Base-by-base conservation (phyloP, 371 early-diverging fungal species). In the Parasitella parasitica region DNA sequence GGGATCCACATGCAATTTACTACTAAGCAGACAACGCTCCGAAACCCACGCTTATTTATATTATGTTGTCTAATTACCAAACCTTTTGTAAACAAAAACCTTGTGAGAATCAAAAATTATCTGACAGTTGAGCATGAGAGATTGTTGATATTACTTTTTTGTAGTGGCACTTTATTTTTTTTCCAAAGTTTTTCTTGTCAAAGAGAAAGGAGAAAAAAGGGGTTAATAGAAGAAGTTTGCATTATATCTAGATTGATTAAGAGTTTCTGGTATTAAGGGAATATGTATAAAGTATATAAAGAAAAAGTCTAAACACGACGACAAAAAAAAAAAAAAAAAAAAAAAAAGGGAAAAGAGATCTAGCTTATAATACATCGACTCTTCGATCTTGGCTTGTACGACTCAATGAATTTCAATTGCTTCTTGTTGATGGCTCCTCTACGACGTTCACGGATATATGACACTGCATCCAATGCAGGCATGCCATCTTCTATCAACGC, bases 351-450 rank as follows among this genome's bases (percentile, higher is more conserved):
- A 8, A 8, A 8, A 8, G 22, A 30, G 4, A 56, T 59, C 11
- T 46, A 69, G 49, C 60, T 69, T 55, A 81, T 75, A 51, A 77
- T 71, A 57, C 82, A 78, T 61, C 67, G 63, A 56, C 59, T 77
- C 53, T 81, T 79, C 27, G 78, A 73, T 69, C 77, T 64, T 56
- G 88, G 84, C 69, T 88, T 89, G 69, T 92, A 91, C 28, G 75
- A 72, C 61, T 91, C 91, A 55, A 89, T 84, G 66, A 87, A 93
- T 51, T 83, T 83, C 48, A 94, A 78, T 70, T 94, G 95, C 57
- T 83, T 82, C 75, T 86, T 91, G 71, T 94, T 94, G 76, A 94
- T 89, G 12, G 94, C 94, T 2, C 95, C 95, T 65, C 92, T 85
- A 37, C 95, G 90, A 54, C 90, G 86, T 63, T 87, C 86, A 43